These are phyloP conservation scores for Penicillium maclennaniae DNA, from an alignment of 495 filamentous ascomycete genomes.

Conservation along the genomic window DNA sequence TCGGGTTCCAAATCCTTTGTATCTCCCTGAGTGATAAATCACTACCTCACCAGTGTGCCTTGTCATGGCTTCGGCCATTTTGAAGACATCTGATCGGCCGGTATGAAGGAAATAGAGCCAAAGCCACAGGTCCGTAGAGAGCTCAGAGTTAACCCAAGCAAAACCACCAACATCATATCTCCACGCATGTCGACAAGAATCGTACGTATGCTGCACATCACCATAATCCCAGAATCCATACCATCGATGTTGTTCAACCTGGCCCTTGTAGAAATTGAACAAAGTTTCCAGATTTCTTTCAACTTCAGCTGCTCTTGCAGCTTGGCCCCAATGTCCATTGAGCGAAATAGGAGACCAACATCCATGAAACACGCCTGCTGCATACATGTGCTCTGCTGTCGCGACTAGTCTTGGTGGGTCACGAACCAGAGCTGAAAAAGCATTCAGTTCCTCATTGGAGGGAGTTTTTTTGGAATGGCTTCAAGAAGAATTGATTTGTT, in stretches of 20 bases:
- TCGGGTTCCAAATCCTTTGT: constrained; percentile 48
- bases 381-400: constrained; percentile 34
- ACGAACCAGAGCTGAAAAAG: constrained; percentile 29
- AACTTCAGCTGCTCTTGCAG: constrained; percentile 14
- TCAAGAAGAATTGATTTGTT: constrained; percentile 44
- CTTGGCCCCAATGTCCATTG: background rate
- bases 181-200: constrained; percentile 46
- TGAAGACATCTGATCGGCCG: constrained; percentile 41
- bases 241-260: constrained; percentile 44
- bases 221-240: constrained; percentile 53
- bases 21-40: constrained; percentile 45
- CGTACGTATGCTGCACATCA: constrained; percentile 51
- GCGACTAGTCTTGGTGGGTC: constrained; percentile 37
- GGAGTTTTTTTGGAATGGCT: constrained; percentile 40
- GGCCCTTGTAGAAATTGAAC: constrained; percentile 41
- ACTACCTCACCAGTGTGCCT: constrained; percentile 50
- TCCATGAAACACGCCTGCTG: constrained; percentile 36
- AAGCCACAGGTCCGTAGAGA: constrained; percentile 49
- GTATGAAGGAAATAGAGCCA: constrained; percentile 52
- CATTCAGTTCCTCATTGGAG: constrained; percentile 25
- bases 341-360: constrained; percentile 37
- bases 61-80: constrained; percentile 46
- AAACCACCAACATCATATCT: constrained; percentile 51
- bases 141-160: constrained; percentile 54
- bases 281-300: constrained; percentile 42